Evolutionary conservation across 139 green algal species (phyloP), one percentile per base, ranked within the genome.

Genomic region (Nannochloris sp.): DNA sequence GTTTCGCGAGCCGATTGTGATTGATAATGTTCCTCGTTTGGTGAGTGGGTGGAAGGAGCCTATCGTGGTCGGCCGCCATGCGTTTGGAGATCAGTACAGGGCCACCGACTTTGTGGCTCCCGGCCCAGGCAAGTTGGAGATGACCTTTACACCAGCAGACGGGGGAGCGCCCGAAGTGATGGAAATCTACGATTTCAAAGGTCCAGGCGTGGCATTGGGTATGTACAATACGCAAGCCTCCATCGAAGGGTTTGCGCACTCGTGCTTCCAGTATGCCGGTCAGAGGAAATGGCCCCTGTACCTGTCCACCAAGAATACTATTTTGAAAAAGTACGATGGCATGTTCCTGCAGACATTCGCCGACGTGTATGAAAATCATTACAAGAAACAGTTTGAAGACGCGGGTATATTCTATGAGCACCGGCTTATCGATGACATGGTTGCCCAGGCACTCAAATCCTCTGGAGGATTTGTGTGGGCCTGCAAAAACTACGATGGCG

Each of bases 391-490:
- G 70, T 95, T 83, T 65, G 83, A 96, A 81, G 83, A 64, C 48
- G 57, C 64, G 12, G 86, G 84, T 43, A 96, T 97, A 64, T 96
- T 85, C 83, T 97, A 97, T 67, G 85, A 97, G 84, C 91, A 97
- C 81, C 80, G 91, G 43, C 82, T 97, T 29, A 97, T 97, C 53
- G 91, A 97, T 66, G 91, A 97, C 84, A 97, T 97, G 91, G 91
- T 97, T 7, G 91, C 91, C 1, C 75, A 96, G 76, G 76, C 76
- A n/a, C 77, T 97, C 44, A 97, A 97, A 79, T 88, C 70, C 19
- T 76, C 67, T 37, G 91, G 91, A 46, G 91, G 90, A 60, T 97
- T 96, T 81, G 87, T 97, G 60, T 97, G 90, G 91, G 91, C 91
- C 1, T 96, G 86, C 80, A 97, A 97, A 79, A 66, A 66, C n/a